These are phyloP conservation scores for Neoboletus magnificus DNA, from an alignment of 768 basidiomycete species.

Conservation along the genomic window DNA sequence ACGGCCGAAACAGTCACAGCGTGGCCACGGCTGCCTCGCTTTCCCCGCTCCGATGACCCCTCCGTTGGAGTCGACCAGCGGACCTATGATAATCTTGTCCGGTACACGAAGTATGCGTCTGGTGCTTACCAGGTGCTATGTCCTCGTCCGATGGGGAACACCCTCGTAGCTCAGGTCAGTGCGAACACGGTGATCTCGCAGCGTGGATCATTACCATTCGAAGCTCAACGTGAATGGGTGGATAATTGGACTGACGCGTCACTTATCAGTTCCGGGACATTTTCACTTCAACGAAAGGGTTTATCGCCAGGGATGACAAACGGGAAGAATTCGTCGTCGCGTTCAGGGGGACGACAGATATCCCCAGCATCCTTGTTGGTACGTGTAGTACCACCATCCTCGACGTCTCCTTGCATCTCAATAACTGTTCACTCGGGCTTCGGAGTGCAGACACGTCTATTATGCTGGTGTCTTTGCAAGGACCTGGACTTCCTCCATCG, in stretches of 20 bases:
- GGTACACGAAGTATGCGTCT: conserved; percentile 49
- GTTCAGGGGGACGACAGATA: conserved; percentile 38
- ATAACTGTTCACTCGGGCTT: neutral
- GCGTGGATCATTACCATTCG: neutral
- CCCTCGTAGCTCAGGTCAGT: conserved; percentile 40
- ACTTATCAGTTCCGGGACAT: conserved; percentile 34
- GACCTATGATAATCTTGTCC: conserved; percentile 42
- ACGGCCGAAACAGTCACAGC: neutral
- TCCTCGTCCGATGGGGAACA: conserved; percentile 47
- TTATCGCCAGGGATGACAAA: conserved; percentile 42
- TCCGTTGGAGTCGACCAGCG: conserved; percentile 32
- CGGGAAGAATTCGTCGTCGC: conserved; percentile 40
- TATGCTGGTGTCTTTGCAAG: conserved; percentile 18
- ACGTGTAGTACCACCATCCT: neutral
- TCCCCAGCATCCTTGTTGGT: conserved; percentile 19
- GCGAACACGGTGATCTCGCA: neutral
- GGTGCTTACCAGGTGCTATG: conserved; percentile 47
- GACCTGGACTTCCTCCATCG: conserved; percentile 24
- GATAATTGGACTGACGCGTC: neutral
- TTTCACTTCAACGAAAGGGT: conserved; percentile 42
- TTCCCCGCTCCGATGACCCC: conserved; percentile 24
- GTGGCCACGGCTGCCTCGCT: conserved; percentile 25
- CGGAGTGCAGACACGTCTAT: conserved; percentile 18
- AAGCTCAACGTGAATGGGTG: neutral
- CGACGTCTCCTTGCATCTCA: neutral